Conservation (phyloP, 495 filamentous ascomycete species). For the Aspergillus mulundensis region DNA sequence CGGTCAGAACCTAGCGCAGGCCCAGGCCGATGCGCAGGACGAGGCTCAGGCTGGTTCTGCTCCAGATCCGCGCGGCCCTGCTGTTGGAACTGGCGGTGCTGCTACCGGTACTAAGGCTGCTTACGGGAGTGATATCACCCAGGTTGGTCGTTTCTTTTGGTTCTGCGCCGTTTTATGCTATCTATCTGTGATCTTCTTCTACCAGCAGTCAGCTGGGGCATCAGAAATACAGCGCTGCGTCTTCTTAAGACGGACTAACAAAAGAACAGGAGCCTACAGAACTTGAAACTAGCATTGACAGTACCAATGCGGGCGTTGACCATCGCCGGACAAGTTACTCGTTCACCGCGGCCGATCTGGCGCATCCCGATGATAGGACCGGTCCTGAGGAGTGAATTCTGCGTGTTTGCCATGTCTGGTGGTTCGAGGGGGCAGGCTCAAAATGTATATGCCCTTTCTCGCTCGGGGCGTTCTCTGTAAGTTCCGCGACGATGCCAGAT, state of each 20-base stretch:
- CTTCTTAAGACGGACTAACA: not conserved
- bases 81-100: not conserved
- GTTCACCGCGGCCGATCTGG: conserved; percentile 4
- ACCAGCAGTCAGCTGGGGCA: not conserved
- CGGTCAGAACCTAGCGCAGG: conserved; percentile 15
- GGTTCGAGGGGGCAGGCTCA: not conserved
- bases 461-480: too few species aligned
- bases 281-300: conserved; percentile 1
- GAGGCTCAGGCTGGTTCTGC: not conserved
- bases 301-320: conserved; percentile 4
- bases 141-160: not conserved
- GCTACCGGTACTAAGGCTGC: not conserved
- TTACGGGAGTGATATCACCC: not conserved
- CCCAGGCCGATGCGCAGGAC: not conserved
- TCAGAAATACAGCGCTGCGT: not conserved
- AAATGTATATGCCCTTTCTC: not conserved
- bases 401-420: not conserved
- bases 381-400: not conserved
- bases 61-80: not conserved
- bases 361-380: not conserved
- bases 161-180: not conserved
- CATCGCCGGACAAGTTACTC: conserved; percentile 1
- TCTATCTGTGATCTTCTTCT: not conserved
- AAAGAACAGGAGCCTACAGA: not conserved
- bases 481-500: too few species aligned